These are phyloP conservation scores for Ganoderma leucocontextum DNA, from an alignment of 1,284 basidiomycete species.

Conservation along the genomic window DNA sequence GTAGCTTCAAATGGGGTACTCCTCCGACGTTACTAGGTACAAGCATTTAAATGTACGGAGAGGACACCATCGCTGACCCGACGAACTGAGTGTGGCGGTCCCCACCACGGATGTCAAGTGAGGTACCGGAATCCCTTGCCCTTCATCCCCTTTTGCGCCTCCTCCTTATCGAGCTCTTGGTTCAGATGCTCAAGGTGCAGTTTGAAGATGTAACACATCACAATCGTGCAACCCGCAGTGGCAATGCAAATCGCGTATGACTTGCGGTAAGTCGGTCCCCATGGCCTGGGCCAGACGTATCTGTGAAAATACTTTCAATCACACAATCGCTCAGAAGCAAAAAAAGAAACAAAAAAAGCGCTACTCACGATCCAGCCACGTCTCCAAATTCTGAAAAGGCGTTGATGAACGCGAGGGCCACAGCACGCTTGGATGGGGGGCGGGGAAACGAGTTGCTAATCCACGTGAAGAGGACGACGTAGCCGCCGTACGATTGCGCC, in stretches of 20 bases:
- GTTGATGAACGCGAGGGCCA: conserved; percentile 78
- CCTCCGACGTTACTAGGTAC: too few species aligned
- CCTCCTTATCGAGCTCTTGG: conserved; percentile 41
- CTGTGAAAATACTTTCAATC: conserved; percentile 18
- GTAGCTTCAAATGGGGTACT: not conserved
- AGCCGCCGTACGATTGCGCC: conserved; percentile 77
- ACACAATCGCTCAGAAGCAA: not conserved
- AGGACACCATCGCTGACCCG: too few species aligned
- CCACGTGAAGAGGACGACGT: conserved; percentile 77
- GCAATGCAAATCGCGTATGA: conserved; percentile 60
- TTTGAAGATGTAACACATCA: conserved; percentile 59
- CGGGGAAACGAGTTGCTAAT: conserved; percentile 72
- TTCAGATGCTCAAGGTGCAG: conserved; percentile 48
- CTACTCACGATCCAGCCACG: conserved; percentile 65
- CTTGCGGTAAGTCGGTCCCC: conserved; percentile 53
- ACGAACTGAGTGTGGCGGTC: too few species aligned
- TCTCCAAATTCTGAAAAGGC: conserved; percentile 79
- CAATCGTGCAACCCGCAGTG: conserved; percentile 48
- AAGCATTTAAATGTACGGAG: too few species aligned
- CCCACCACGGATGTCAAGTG: not conserved
- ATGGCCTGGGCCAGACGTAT: conserved; percentile 50
- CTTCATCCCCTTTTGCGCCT: conserved; percentile 39
- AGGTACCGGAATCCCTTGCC: conserved; percentile 39
- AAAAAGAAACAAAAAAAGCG: not conserved
- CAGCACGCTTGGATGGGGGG: conserved; percentile 77